phyloP scores from a whole-genome alignment of 2,329 filamentous ascomycete genomes.

The Pseudogymnoascus sp. region DNA sequence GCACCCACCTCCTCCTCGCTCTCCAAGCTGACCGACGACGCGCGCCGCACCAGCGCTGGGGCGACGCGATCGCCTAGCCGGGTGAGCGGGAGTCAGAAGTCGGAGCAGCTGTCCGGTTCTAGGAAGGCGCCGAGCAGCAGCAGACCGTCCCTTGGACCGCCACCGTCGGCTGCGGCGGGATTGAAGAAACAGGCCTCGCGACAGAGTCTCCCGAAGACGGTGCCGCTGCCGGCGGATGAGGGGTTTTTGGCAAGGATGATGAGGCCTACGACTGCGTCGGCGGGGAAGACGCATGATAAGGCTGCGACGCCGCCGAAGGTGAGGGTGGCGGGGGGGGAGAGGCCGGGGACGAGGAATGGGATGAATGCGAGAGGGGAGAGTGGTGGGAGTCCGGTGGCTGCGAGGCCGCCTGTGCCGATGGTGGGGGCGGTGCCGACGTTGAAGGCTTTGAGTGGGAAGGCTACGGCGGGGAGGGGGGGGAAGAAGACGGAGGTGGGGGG shows the following conservation, averaged over 20 bases:
- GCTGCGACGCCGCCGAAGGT: slow-evolving; percentile 10
- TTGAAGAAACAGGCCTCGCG: slow-evolving; percentile 43
- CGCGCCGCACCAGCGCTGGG: slow-evolving; percentile 27
- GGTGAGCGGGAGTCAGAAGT: slow-evolving; percentile 17
- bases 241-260: slow-evolving; percentile 75
- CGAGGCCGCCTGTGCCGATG: neutral
- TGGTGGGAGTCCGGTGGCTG: neutral
- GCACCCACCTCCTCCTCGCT: slow-evolving; percentile 63
- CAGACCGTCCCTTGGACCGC: slow-evolving; percentile 42
- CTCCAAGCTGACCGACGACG: slow-evolving; percentile 45
- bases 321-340: slow-evolving; percentile 14
- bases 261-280: slow-evolving; percentile 63
- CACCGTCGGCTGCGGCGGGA: slow-evolving; percentile 30
- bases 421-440: neutral
- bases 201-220: slow-evolving; percentile 42
- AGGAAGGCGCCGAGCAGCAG: slow-evolving; percentile 23
- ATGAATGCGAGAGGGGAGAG: neutral
- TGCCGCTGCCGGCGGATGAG: slow-evolving; percentile 54
- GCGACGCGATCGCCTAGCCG: slow-evolving; percentile 30
- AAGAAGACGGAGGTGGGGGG: slow-evolving; percentile 8
- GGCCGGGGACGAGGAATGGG: neutral
- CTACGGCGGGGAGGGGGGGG: slow-evolving; percentile 17
- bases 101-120: slow-evolving; percentile 14
- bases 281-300: slow-evolving; percentile 61
- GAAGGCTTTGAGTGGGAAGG: slow-evolving; percentile 10